Base-by-base conservation (phyloP, 2,329 filamentous ascomycete genomes). In the Trichocomaceae sp. region DNA sequence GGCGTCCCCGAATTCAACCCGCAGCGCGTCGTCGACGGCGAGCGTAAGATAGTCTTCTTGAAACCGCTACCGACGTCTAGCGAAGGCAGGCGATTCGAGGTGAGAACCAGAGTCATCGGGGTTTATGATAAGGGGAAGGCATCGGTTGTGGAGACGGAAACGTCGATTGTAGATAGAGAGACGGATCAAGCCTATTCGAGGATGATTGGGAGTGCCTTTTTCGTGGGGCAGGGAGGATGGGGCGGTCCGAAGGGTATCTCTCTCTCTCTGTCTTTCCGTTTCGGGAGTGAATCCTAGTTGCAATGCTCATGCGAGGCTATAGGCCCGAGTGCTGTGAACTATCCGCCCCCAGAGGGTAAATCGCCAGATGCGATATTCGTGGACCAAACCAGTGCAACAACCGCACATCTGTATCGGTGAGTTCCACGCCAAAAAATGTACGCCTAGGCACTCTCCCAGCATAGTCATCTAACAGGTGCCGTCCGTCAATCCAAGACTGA, bases 61-160 rank as follows among this genome's bases (percentile, higher is more conserved):
- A 89, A 89, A 74, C 83, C 84, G 7, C 78, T 95, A 4, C 90
- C 90, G 12, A 73, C 84, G 0, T 81, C 82, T 6, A 90, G 85
- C 39, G 83, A 78, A 10, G 89, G 88, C 57, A 78, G 78, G 60
- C 83, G 81, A 60, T 93, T 95, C 70, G 86, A 93, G 77, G 74
- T 88, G 59, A 82, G 87, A 62, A 84, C 79, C 65, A 90, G 86
- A 68, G 87, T 95, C 22, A 71, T 95, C 19, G 90, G 89, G 50
- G 87, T 95, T 37, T 95, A 93, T 71, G 90, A 95, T 76, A 95
- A 95, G 78, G 90, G 90, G 64, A 87, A 88, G 62, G 82, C 88
- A 0, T 87, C 85, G 9, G 89, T 95, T 1, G 78, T 93, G 39
- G 89, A 95, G 73, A 86, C 83, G 4, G 86, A 95, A 77, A 82